Evolutionary conservation across 306 rosid species (phyloP), one percentile per base, ranked within the genome.

Genomic region (Acacia melanoxylon): DNA sequence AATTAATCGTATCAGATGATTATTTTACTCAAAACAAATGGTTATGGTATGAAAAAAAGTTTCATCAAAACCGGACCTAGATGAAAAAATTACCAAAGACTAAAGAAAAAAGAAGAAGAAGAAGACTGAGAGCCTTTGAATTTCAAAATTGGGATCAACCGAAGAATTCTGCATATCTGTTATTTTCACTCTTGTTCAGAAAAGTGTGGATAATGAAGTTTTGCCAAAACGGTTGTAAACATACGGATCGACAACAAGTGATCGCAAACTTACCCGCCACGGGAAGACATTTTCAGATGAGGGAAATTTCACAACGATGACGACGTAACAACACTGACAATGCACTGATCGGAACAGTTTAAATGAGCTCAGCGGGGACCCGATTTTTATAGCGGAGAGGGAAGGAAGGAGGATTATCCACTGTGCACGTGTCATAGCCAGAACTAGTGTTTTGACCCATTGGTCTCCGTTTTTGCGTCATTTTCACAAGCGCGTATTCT

Each of bases 371-470:
- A 19, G 6, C 6, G 35, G 20, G 3, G 75, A 31, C 58, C 79
- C 33, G 2, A 0, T 25, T 86, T 83, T 83, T 89, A 89, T 87
- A 87, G 0, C 0, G 74, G 9, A 10, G 1, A 40, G 4, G 1
- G 3, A 63, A 62, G 13, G 5, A 41, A 13, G 1, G 29, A 6
- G 2, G 3, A 63, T 62, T 70, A 15, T 87, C 33, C n/a, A 83
- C 91, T 86, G 84, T 73, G 45, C 92, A 85, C 84, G 85, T 83
- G 86, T 58, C 68, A 22, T 51, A 10, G 56, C 75, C 58, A 24
- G 45, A 42, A 24, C 24, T 25, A 15, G 74, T 14, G 73, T 40
- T 0, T 10, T 13, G 5, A 24, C 25, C n/a, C 40, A 2, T 49
- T 0, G 2, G 66, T 3, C 13, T 48, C 16, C 77, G 46, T 31